Base-by-base conservation (phyloP, 2,329 filamentous ascomycete species). In the Monilinia aucupariae region DNA sequence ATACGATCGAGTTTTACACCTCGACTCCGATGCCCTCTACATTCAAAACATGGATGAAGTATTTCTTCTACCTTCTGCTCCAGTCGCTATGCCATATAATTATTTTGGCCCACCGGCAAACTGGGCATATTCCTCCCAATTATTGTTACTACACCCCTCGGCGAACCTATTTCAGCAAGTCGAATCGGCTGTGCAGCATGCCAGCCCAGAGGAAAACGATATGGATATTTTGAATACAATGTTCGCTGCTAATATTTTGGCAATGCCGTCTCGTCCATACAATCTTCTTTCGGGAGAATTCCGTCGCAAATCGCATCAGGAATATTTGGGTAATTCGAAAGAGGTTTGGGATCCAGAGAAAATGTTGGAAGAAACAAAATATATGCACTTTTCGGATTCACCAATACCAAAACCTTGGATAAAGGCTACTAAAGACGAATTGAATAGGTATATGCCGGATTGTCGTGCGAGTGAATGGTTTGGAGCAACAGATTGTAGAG, bases 351-450 rank as follows among this genome's bases (percentile, higher is more conserved):
- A 85, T 68, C 76, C 83, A 0, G 79, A 85, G 30, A 74, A 72
- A 32, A 76, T 77, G 0, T 69, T 81, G 34, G 71, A 74, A 5
- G 80, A 84, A 67, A 81, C 83, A 3, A 85, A 83, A 64, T 75
- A 85, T 3, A 76, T 87, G 10, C 83, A 86, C 70, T 86, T 85
- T 71, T 82, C 79, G 30, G 84, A 87, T 71, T 83, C 81, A 80
- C 84, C 83, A 1, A 67, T 85, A 51, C 83, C 83, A 1, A 85
- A 85, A 67, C 84, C 84, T 2, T 85, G 83, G 82, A 66, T 71
- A 3, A 53, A 65, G 30, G 68, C 70, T 0, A 61, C 64, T 2
- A 68, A 69, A 53, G 65, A 68, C n/a, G 27, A 69, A n/a, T 34
- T 72, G 64, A 72, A 72, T 66, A 68, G 65, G 39, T 64, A 71